These are phyloP conservation scores for Xylaria longipes DNA, from an alignment of 495 filamentous ascomycete genomes.

Conservation along the genomic window DNA sequence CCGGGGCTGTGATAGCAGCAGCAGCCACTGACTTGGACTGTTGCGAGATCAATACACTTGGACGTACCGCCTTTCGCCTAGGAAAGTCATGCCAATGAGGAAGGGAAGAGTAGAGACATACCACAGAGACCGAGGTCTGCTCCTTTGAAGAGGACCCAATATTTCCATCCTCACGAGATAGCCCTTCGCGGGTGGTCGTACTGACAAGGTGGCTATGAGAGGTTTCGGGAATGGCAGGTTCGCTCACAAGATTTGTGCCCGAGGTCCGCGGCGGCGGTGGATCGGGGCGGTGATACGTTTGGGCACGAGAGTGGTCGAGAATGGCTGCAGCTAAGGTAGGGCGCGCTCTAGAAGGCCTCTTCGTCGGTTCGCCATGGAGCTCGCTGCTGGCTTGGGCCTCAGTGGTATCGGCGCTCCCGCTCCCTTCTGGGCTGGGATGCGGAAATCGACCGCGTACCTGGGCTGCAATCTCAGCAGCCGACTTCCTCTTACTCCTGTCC, in stretches of 20 bases:
- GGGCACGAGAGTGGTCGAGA: constrained; percentile 20
- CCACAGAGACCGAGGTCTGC: constrained; percentile 18
- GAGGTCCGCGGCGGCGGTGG: constrained; percentile 32
- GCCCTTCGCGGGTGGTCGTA: constrained; percentile 4
- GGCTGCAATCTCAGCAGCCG: constrained; percentile 55
- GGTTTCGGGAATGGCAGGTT: constrained; percentile 56
- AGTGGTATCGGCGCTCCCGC: constrained; percentile 29
- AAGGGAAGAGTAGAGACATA: constrained; percentile 12
- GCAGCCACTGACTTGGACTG: constrained; percentile 22
- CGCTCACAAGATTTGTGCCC: constrained; percentile 47
- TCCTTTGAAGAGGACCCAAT: constrained; percentile 15
- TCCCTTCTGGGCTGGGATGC: constrained; percentile 37
- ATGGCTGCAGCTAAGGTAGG: constrained; percentile 26
- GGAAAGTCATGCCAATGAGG: neutral
- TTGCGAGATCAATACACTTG: constrained; percentile 7
- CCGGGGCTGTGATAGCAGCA: constrained; percentile 15
- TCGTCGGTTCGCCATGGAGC: constrained; percentile 19
- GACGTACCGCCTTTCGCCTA: neutral
- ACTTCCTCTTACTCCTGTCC: constrained; percentile 54
- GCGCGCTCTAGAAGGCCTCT: constrained; percentile 19
- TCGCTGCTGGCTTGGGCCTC: constrained; percentile 33
- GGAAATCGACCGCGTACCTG: constrained; percentile 54
- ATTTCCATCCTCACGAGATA: neutral
- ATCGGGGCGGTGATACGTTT: neutral
- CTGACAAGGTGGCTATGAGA: constrained; percentile 47